Evolutionary conservation across 495 filamentous ascomycete species (phyloP), one percentile per base, ranked within the genome.

Genomic region (Podospora pseudopauciseta): DNA sequence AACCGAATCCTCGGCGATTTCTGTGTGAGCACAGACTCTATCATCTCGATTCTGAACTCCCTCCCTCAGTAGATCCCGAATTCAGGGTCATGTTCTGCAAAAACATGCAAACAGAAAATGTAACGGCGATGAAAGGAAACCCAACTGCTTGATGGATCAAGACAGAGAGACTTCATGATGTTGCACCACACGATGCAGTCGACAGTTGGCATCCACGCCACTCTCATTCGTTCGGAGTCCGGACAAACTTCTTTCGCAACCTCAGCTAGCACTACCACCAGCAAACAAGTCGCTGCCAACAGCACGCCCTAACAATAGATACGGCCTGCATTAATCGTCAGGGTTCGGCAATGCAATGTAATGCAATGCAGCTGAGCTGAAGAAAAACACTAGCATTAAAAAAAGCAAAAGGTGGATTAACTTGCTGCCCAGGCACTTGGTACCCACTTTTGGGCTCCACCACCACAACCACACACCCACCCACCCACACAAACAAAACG

Each of bases 171-270:
- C 20, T 20, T 20, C 20, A 20, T 20, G 20, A 20, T 1, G 20
- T 20, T 20, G 20, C 20, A 11, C 7, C 1, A 56, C 30, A 44
- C 6, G 30, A n/a, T 49, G 19, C 15, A 26, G 5, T 13, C 39
- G 13, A 49, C 39, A 5, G 39, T 23, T 55, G 39, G 32, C 20
- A 26, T 6, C 27, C 3, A 18, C 23, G 4, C 57, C 39, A 6
- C 20, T 11, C 39, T 11, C 39, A 49, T 49, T 49, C 13, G 13
- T 16, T 59, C 67, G 67, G 61, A 68, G 67, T 64, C 60, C 67
- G 67, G 67, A 68, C 49, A 68, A 68, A 63, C 67, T 68, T 32
- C 49, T 23, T 2, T 56, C 0, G 3, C 2, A 56, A 7, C 39
- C 2, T 49, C 39, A 49, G n/a, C 20, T 20, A 20, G 20, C 20